phyloP scores from a whole-genome alignment of 495 filamentous ascomycete species.

The Penicillium soppii region DNA sequence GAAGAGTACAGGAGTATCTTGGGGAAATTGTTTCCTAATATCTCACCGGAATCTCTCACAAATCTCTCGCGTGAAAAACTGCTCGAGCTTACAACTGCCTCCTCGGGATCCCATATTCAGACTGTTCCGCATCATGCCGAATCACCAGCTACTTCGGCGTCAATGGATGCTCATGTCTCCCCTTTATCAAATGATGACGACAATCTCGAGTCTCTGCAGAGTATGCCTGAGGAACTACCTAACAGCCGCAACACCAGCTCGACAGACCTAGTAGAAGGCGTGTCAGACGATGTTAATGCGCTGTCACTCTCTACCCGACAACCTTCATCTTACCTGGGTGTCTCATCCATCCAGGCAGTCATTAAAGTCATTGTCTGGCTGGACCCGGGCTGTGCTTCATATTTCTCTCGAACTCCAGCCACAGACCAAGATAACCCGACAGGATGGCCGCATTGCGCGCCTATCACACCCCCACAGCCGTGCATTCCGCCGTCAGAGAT shows the following conservation, averaged over 20 bases:
- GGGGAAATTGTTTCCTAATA: constrained; percentile 37
- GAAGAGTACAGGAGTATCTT: constrained; percentile 40
- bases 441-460: constrained; percentile 29
- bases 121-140: constrained; percentile 26
- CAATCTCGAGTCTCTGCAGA: constrained; percentile 42
- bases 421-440: constrained; percentile 15
- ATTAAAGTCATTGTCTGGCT: constrained; percentile 79
- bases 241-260: constrained; percentile 23
- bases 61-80: constrained; percentile 51
- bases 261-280: constrained; percentile 58
- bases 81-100: constrained; percentile 36
- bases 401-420: constrained; percentile 47
- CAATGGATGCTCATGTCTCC: constrained; percentile 41
- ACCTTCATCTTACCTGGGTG: constrained; percentile 74
- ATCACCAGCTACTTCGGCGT: constrained; percentile 40
- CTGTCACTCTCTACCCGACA: constrained; percentile 70
- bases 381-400: constrained; percentile 60
- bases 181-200: constrained; percentile 40
- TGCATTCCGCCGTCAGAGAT: constrained; percentile 38
- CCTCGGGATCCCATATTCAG: constrained; percentile 9
- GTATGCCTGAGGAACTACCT: constrained; percentile 38
- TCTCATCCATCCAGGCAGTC: constrained; percentile 79
- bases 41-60: constrained; percentile 37
- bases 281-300: constrained; percentile 81
- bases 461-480: constrained; percentile 26